Evolutionary conservation across 225 moss, liverwort and hornwort species (phyloP).

Genomic region (Pseudoscleropodium purum): DNA sequence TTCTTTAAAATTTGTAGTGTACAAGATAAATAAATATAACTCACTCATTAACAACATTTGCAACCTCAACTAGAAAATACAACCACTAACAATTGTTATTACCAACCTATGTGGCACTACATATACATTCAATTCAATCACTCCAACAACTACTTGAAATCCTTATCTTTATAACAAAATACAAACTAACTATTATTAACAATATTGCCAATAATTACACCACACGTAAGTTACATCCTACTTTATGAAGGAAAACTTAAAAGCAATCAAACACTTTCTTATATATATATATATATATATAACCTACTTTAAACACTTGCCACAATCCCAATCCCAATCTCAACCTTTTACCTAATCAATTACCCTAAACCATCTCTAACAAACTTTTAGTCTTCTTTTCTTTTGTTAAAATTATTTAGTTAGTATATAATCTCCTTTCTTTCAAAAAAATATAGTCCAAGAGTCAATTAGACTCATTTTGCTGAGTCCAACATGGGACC

Average conservation of each 20-base stretch:
- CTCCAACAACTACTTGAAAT: neutral
- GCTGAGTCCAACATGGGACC: too few relatives aligned
- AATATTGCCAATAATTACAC: neutral
- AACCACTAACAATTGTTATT: neutral
- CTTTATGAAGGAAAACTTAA: neutral
- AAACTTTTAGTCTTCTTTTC: neutral
- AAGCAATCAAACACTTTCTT: neutral
- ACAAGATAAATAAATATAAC: neutral
- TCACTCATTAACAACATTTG: neutral
- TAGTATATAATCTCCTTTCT: neutral
- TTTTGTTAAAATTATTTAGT: neutral
- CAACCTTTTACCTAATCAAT: neutral
- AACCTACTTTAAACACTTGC: neutral
- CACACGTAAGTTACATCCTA: neutral
- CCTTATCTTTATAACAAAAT: neutral
- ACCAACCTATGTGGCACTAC: fast-evolving
- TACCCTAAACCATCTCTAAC: fast-evolving
- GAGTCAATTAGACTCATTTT: fast-evolving
- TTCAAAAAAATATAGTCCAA: fast-evolving
- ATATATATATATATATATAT: fast-evolving
- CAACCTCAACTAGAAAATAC: neutral
- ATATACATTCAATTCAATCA: neutral
- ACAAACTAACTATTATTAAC: neutral
- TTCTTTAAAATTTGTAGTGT: fast-evolving
- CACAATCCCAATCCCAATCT: neutral